Percentiles rank a stretch among this genome's conserved stretches.
phyloP scores from a whole-genome alignment of 805 yeast genomes.

The Candida sakaeoensis region DNA sequence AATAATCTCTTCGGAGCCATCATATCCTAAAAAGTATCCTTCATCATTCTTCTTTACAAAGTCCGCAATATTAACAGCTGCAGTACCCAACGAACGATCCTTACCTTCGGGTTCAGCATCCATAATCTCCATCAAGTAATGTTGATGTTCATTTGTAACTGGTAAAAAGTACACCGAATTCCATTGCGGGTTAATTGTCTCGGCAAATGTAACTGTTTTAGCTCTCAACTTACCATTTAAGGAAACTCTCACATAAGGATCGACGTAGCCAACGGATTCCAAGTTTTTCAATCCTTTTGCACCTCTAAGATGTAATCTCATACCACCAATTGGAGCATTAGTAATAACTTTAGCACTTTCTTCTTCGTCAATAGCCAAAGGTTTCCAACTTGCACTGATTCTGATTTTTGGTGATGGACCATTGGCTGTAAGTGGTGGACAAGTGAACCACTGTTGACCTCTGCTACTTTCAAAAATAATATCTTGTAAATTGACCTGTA shows the following conservation, averaged over 20 bases:
- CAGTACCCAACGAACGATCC: slow-evolving; percentile 62
- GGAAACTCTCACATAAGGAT: slow-evolving; percentile 65
- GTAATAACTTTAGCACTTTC: slow-evolving; percentile 41
- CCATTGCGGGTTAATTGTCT: slow-evolving; percentile 55
- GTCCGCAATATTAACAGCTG: slow-evolving; percentile 47
- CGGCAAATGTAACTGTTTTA: slow-evolving; percentile 51
- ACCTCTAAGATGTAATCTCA: slow-evolving; percentile 54
- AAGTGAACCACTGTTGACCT: slow-evolving; percentile 48
- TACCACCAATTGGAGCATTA: slow-evolving; percentile 63
- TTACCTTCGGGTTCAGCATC: slow-evolving; percentile 64
- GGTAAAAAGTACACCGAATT: slow-evolving; percentile 60
- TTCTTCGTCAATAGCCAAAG: slow-evolving; percentile 52
- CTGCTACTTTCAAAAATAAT: slow-evolving; percentile 45
- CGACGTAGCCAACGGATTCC: slow-evolving; percentile 68
- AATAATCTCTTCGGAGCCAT: slow-evolving; percentile 46
- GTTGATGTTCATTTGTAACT: slow-evolving; percentile 56
- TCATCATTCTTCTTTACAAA: slow-evolving; percentile 45
- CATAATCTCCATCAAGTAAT: slow-evolving; percentile 52
- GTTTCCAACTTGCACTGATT: slow-evolving; percentile 66
- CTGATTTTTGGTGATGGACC: slow-evolving; percentile 46
- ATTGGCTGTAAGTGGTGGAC: slow-evolving; percentile 45
- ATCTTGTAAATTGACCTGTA: slow-evolving; percentile 51
- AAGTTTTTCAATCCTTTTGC: slow-evolving; percentile 52
- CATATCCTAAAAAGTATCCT: slow-evolving; percentile 47
- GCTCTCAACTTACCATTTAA: slow-evolving; percentile 56